A percentile compares a stretch with the other conserved stretches of the same genome.
These are phyloP conservation scores for Starmerella vaccinii DNA, from an alignment of 805 yeast genomes.

Conservation along the genomic window DNA sequence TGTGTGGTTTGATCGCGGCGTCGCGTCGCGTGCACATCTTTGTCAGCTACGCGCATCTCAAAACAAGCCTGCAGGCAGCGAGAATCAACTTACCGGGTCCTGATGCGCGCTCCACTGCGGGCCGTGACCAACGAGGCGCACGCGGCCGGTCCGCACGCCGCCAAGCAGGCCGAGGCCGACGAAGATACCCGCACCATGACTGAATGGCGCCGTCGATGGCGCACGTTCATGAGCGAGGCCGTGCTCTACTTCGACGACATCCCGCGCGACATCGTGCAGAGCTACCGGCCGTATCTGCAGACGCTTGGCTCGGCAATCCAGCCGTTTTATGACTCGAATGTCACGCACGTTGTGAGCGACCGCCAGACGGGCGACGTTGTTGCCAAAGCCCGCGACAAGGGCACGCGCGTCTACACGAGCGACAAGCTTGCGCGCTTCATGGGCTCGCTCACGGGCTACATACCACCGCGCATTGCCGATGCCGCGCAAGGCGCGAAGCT, in stretches of 20 bases:
- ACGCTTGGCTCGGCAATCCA: constrained; percentile 38
- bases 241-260: constrained; percentile 51
- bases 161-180: constrained; percentile 1
- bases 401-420: constrained; percentile 76
- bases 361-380: constrained; percentile 52
- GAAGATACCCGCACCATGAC: constrained; percentile 12
- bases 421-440: constrained; percentile 77
- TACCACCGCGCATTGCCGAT: constrained; percentile 21
- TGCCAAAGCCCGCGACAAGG: constrained; percentile 47
- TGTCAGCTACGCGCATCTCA: not conserved
- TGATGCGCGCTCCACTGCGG: constrained; percentile 8
- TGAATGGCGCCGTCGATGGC: constrained; percentile 58
- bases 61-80: not conserved
- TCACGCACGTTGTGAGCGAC: constrained; percentile 66
- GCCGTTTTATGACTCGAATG: constrained; percentile 49
- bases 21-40: constrained; percentile 3
- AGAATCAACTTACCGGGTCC: not conserved
- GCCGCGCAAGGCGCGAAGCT: constrained; percentile 29
- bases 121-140: constrained; percentile 6
- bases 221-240: constrained; percentile 47
- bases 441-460: constrained; percentile 27
- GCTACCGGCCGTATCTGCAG: constrained; percentile 25
- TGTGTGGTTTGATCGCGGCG: not conserved
- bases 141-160: constrained; percentile 4
- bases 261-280: constrained; percentile 28